phyloP scores from a whole-genome alignment of 805 yeast species.

The Candida nanaspora region DNA sequence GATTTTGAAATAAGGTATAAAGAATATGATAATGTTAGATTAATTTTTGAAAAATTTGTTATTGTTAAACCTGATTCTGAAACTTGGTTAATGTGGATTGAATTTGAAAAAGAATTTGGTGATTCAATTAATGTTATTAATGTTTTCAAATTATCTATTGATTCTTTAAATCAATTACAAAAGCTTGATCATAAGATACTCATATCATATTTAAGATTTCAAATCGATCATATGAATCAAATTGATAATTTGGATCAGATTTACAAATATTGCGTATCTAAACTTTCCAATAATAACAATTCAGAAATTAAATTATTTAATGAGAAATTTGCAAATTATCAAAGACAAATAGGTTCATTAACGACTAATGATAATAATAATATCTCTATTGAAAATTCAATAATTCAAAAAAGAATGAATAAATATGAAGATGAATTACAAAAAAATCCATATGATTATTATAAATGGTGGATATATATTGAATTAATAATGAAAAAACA shows the following conservation, averaged over 20 bases:
- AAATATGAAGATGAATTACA: conserved; percentile 44
- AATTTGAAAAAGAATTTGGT: conserved; percentile 56
- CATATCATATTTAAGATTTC: conserved; percentile 44
- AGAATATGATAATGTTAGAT: conserved; percentile 46
- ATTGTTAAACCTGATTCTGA: conserved; percentile 40
- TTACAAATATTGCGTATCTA: conserved; percentile 3
- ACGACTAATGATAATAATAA: too few relatives aligned
- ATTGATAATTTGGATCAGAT: neutral
- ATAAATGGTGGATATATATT: conserved; percentile 77
- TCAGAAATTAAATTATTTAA: conserved; percentile 24
- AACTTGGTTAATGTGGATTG: conserved; percentile 72
- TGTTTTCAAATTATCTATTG: conserved; percentile 63
- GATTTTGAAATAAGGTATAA: conserved; percentile 63
- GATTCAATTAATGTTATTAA: conserved; percentile 41
- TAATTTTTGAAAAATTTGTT: conserved; percentile 51
- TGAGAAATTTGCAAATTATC: conserved; percentile 47
- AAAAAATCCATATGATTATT: conserved; percentile 50
- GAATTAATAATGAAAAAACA: conserved; percentile 37
- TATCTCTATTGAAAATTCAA: conserved; percentile 48
- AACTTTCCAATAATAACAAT: conserved; percentile 15
- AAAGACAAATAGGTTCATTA: conserved; percentile 53
- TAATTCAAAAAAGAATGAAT: conserved; percentile 45
- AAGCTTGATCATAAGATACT: conserved; percentile 33
- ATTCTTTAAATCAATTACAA: conserved; percentile 31
- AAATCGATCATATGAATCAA: neutral